phyloP scores from a whole-genome alignment of 2,329 filamentous ascomycete genomes.

The Ophiostoma pallidulum region DNA sequence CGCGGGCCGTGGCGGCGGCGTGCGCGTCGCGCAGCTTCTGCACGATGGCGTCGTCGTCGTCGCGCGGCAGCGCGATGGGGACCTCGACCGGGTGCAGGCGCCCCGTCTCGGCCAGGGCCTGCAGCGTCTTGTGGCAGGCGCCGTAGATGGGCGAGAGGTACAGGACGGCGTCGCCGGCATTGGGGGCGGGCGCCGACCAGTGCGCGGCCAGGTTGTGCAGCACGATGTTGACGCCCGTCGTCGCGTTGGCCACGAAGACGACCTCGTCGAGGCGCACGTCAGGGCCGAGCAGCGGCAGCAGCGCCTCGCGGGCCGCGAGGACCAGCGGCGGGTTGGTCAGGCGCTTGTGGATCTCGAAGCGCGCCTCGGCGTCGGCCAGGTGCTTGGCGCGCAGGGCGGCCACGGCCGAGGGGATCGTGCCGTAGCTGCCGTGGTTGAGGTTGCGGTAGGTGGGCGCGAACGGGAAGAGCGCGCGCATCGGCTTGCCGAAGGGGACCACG shows the following conservation, averaged over 20 bases:
- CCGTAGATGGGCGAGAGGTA: conserved; percentile 61
- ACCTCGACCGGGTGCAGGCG: conserved; percentile 35
- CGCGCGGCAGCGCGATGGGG: conserved; percentile 47
- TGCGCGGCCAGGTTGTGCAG: conserved; percentile 47
- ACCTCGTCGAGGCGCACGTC: conserved; percentile 37
- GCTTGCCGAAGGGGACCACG: conserved; percentile 15
- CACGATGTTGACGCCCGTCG: conserved; percentile 57
- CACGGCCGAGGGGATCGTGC: conserved; percentile 51
- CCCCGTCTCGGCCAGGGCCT: conserved; percentile 47
- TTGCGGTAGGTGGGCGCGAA: conserved; percentile 24
- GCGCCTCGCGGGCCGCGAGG: conserved; percentile 45
- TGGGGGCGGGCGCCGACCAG: conserved; percentile 11
- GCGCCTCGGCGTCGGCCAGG: conserved; percentile 48
- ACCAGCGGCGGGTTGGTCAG: conserved; percentile 47
- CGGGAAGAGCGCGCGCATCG: conserved; percentile 25
- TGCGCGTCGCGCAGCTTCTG: conserved; percentile 43
- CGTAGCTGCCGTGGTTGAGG: conserved; percentile 51
- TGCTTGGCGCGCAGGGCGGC: conserved; percentile 41
- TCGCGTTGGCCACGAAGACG: conserved; percentile 63
- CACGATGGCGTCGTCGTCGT: conserved; percentile 52
- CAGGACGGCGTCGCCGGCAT: conserved; percentile 51
- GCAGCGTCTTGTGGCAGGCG: conserved; percentile 54
- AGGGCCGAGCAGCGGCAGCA: conserved; percentile 49
- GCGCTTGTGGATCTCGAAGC: conserved; percentile 57
- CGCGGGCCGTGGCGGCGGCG: conserved; percentile 34